Evolutionary conservation across 192 early-diverging fungal species (phyloP).

Genomic region (Backusella australiensis): DNA sequence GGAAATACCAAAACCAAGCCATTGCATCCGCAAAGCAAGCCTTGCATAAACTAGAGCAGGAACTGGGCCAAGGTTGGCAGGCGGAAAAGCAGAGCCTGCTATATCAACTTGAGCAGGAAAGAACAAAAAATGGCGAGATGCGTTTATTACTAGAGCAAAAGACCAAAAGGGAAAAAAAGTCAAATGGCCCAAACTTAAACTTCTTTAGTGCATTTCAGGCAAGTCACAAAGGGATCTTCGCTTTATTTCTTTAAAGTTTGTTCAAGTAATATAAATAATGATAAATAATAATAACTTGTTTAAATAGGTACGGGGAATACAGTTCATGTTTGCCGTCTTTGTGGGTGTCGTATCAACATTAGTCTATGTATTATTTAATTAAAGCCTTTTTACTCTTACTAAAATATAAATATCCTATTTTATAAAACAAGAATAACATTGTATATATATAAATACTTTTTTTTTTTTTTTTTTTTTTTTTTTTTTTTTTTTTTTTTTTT

Average conservation of each 20-base stretch:
- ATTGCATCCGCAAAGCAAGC: slow-evolving; percentile 25
- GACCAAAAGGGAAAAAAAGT: neutral
- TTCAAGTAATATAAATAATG: neutral
- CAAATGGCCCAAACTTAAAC: neutral
- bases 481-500: neutral
- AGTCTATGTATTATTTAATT: slow-evolving; percentile 14
- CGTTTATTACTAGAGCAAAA: neutral
- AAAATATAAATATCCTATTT: neutral
- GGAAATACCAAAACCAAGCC: slow-evolving; percentile 20
- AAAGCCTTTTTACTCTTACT: neutral
- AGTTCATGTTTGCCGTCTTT: neutral
- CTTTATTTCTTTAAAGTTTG: neutral
- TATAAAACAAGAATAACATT: neutral
- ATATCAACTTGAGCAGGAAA: neutral
- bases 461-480: too few species aligned
- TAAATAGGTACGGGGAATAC: neutral
- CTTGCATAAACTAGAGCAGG: neutral
- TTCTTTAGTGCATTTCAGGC: slow-evolving; percentile 13
- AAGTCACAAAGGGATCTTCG: neutral
- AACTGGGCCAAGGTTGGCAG: neutral
- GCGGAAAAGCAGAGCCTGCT: neutral
- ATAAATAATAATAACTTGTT: neutral
- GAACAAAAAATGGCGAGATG: neutral
- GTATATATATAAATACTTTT: neutral
- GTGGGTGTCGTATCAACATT: slow-evolving; percentile 7